Base-by-base conservation (phyloP, 371 early-diverging fungal genomes). In the Mucor racemosus region DNA sequence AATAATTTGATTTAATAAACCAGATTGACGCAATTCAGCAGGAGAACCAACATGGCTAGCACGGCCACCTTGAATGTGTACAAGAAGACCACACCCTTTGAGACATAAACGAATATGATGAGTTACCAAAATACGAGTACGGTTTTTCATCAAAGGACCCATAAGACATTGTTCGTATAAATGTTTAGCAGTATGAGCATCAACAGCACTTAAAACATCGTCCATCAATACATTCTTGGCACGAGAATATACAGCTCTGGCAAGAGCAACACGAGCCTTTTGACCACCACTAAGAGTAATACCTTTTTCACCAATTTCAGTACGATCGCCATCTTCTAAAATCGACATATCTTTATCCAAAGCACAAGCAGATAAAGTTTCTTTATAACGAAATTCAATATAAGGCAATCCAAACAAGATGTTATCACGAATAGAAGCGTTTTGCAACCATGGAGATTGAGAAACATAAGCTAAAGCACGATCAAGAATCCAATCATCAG, bases 281-380 rank as follows among this genome's bases (percentile, higher is more conserved):
- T 91, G 93, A 19, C 93, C 92, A 60, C 92, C 93, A 13, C 88
- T 88, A 9, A 92, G 76, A 4, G 91, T 90, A 48, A 92, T 87
- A 8, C 93, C 93, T 48, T 89, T 89, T 75, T 96, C 97, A 17
- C 97, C 98, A 69, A 97, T 90, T 80, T 96, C 95, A 0, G 98
- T 98, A 75, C 81, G 61, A 69, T 98, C 98, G 38, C 96, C 97
- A 58, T 90, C 90, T 33, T 88, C 86, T 8, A 99, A 75, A 50
- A 76, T 75, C 1, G 71, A 67, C n/a, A 87, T 50, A 55, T 87
- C 87, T n/a, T 79, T 80, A 7, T 67, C 69, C 26, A 87, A 67
- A 48, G 86, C 84, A 33, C 90, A 85, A 7, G 90, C 84, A 40
- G 86, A 81, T 10, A 94, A 79, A 0, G 92, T 90, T 6, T 78